Percentiles rank a stretch among this genome's conserved stretches.
Evolutionary conservation across 768 basidiomycete genomes (phyloP).

Genomic region (Macrocybe gigantea): DNA sequence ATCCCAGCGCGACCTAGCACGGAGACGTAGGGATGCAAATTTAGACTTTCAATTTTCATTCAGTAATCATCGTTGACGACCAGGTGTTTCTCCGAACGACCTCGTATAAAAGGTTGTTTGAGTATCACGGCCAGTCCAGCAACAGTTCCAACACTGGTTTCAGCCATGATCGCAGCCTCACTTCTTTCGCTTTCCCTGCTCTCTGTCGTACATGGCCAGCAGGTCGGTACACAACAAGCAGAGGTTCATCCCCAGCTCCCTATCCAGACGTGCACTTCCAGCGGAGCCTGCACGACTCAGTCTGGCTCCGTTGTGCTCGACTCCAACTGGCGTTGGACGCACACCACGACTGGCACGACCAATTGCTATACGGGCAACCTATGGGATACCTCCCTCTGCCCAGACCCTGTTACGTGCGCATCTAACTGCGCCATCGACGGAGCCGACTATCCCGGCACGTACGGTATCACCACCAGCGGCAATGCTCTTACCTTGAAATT

Average conservation of each 20-base stretch:
- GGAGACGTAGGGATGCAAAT: too few species aligned
- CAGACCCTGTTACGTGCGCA: slow-evolving; percentile 43
- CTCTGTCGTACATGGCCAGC: slow-evolving; percentile 35
- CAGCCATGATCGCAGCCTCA: slow-evolving; percentile 16
- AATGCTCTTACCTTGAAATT: slow-evolving; percentile 39
- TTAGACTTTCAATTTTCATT: too few species aligned
- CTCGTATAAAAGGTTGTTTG: too few species aligned
- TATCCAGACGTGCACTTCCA: slow-evolving; percentile 31
- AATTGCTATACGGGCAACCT: slow-evolving; percentile 48
- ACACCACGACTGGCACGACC: slow-evolving; percentile 27
- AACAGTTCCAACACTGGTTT: not conserved
- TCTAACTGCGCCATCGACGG: slow-evolving; percentile 36
- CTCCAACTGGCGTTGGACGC: slow-evolving; percentile 47
- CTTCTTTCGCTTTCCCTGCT: slow-evolving; percentile 21
- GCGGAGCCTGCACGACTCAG: slow-evolving; percentile 25
- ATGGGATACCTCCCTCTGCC: slow-evolving; percentile 46
- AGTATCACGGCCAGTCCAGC: not conserved
- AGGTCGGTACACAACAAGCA: slow-evolving; percentile 36
- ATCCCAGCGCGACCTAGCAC: too few species aligned
- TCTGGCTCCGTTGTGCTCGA: slow-evolving; percentile 34
- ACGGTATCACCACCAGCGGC: slow-evolving; percentile 44
- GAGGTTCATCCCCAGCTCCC: slow-evolving; percentile 39
- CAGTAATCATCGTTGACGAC: too few species aligned
- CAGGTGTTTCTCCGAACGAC: too few species aligned
- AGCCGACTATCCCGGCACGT: slow-evolving; percentile 43